Evolutionary conservation across 2,329 filamentous ascomycete species (phyloP), one percentile per base, ranked within the genome.

Genomic region (Colletotrichum acutatum): DNA sequence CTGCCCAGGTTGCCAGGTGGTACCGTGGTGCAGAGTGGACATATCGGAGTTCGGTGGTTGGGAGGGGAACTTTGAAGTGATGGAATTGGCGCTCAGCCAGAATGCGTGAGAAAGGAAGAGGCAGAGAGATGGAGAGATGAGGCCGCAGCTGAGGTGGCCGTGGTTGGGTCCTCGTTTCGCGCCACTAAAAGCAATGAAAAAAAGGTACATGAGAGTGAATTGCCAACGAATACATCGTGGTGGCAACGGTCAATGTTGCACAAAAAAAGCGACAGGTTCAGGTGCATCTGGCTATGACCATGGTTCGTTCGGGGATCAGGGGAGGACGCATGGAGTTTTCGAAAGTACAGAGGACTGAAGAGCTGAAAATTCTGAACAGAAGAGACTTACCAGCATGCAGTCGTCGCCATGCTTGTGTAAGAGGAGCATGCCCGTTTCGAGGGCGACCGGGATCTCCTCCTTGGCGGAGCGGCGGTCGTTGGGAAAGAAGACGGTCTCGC

Each of bases 401-500:
- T 96, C 93, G 76, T 94, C 90, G 0, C 96, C 95, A 83, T 98
- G 96, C 75, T 94, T 94, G 82, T 98, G 96, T 73, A 98, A 85
- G 32, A 98, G 86, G 42, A 95, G 89, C 88, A 96, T 93, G 2
- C 96, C 96, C n/a, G 92, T 92, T 80, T 97, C 94, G 12, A 94
- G 90, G 0, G 88, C 88, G 7, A 97, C 91, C 1, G 91, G 87
- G 63, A 97, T 89, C 22, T 93, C 93, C 76, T 93, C 90, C 22
- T 87, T 87, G 22, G 86, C 79, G 3, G 86, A 82, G 73, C 85
- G 84, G 56, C 87, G 84, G 77, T 91, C 89, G 75, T 94, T 91
- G 0, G 94, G 94, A 80, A 97, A 97, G 82, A 98, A 98, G 37
- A 97, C 94, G 0, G 96, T 98, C 82, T 98, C 94, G 37, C 96